Percentiles rank a stretch among this genome's conserved stretches.
These are phyloP conservation scores for Diaporthe sp. DNA, from an alignment of 2,329 filamentous ascomycete species.

Conservation along the genomic window DNA sequence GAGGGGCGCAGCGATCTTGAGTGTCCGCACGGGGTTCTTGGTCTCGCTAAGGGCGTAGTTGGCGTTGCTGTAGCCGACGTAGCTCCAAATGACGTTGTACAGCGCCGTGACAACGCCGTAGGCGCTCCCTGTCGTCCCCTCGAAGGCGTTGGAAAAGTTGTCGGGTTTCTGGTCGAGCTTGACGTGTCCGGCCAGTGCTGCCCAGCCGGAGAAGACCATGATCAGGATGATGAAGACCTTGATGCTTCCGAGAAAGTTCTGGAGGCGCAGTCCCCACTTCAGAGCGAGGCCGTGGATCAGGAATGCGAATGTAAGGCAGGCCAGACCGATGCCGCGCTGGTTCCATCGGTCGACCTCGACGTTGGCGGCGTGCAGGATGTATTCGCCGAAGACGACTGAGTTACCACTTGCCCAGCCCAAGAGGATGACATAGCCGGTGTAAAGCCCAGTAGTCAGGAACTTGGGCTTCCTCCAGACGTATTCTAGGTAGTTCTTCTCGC, in stretches of 20 bases:
- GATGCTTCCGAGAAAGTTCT: slow-evolving; percentile 71
- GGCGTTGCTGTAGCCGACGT: slow-evolving; percentile 71
- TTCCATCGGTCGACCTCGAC: slow-evolving; percentile 56
- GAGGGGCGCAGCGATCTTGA: slow-evolving; percentile 69
- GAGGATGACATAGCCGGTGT: slow-evolving; percentile 72
- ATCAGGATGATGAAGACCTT: slow-evolving; percentile 70
- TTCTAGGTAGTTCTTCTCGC: slow-evolving; percentile 77
- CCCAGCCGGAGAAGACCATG: slow-evolving; percentile 71
- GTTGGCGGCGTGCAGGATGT: slow-evolving; percentile 58
- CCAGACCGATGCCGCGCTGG: slow-evolving; percentile 57
- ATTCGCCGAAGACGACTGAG: slow-evolving; percentile 64
- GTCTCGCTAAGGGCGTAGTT: slow-evolving; percentile 80
- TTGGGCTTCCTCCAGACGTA: slow-evolving; percentile 72
- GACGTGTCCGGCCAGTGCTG: slow-evolving; percentile 58
- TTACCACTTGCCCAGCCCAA: slow-evolving; percentile 68
- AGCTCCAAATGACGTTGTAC: slow-evolving; percentile 77
- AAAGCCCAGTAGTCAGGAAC: slow-evolving; percentile 71
- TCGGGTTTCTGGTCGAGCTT: slow-evolving; percentile 33
- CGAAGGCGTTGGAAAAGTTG: slow-evolving; percentile 70
- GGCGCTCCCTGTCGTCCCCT: slow-evolving; percentile 49
- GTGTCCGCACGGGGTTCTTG: slow-evolving; percentile 72
- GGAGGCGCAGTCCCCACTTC: slow-evolving; percentile 66
- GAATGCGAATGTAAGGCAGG: slow-evolving; percentile 66
- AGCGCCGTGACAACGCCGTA: slow-evolving; percentile 63
- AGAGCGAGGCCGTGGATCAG: slow-evolving; percentile 67